phyloP scores from a whole-genome alignment of 345 rosid species.

The Hevea brasiliensis region DNA sequence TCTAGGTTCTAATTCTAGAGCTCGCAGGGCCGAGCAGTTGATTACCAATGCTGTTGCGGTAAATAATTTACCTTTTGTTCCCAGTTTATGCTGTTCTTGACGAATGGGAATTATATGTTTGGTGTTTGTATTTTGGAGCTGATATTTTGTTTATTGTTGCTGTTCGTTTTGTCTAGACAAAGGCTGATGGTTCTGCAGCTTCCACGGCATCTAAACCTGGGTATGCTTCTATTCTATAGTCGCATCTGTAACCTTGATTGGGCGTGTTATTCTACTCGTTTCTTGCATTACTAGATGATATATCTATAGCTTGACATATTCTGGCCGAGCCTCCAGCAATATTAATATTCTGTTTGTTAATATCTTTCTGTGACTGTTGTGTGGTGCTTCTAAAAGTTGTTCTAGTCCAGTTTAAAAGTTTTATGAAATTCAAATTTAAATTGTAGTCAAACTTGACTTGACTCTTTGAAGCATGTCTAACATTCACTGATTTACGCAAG shows the following conservation, averaged over 20 bases:
- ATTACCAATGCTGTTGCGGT: conserved; percentile 83
- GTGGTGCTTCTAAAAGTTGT: no score
- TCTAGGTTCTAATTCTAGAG: conserved; percentile 35
- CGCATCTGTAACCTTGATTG: no score
- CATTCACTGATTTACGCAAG: no score
- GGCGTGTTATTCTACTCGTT: not conserved
- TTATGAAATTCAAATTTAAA: no score
- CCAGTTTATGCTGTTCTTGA: not conserved
- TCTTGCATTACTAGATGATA: not conserved
- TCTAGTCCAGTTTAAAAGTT: no score
- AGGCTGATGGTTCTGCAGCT: conserved; percentile 52
- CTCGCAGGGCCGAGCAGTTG: conserved; percentile 44
- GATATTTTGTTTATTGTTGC: not conserved
- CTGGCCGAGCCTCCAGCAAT: no score
- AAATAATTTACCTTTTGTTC: conserved; percentile 7
- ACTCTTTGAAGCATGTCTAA: not conserved
- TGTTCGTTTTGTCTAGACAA: conserved; percentile 47
- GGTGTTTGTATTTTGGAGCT: not conserved
- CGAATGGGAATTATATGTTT: not conserved
- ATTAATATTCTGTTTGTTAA: no score
- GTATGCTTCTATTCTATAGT: conserved; percentile 32
- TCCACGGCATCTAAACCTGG: conserved; percentile 63
- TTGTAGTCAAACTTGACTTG: not conserved
- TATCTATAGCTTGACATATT: not conserved
- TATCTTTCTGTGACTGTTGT: no score